Evolutionary conservation across 1,284 basidiomycete species (phyloP).

Genomic region (Cerioporus squamosus): DNA sequence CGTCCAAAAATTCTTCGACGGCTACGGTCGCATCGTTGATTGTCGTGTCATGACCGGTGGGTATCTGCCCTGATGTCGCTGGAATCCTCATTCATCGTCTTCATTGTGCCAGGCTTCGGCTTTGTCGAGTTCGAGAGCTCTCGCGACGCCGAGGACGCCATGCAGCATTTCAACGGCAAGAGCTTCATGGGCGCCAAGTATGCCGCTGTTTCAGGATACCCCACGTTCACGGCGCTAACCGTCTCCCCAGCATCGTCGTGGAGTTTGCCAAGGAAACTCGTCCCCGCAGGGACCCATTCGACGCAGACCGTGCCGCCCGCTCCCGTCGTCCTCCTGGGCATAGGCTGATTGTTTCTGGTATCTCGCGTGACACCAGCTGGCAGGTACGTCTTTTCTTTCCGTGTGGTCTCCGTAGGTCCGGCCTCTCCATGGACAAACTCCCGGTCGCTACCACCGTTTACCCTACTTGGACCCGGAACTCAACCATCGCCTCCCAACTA

Average conservation of each 20-base stretch:
- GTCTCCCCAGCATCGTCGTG: slow-evolving; percentile 74
- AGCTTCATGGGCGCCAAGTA: slow-evolving; percentile 87
- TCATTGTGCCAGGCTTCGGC: slow-evolving; percentile 71
- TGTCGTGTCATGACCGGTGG: slow-evolving; percentile 92
- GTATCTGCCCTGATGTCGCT: slow-evolving; percentile 26
- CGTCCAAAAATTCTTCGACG: slow-evolving; percentile 85
- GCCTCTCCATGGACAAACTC: neutral
- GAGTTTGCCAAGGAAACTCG: slow-evolving; percentile 91
- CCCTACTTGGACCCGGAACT: neutral
- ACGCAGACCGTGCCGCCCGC: slow-evolving; percentile 59
- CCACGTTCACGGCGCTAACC: slow-evolving; percentile 15
- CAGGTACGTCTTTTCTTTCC: slow-evolving; percentile 68
- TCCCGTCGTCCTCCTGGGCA: slow-evolving; percentile 80
- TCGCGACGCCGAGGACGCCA: slow-evolving; percentile 93
- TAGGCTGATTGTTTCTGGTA: slow-evolving; percentile 82
- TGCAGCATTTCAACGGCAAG: slow-evolving; percentile 86
- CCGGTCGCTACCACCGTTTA: neutral
- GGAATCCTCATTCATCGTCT: neutral
- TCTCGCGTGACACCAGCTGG: slow-evolving; percentile 94
- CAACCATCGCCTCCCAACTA: slow-evolving; percentile 41
- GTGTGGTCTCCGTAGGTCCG: slow-evolving; percentile 2
- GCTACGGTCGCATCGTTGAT: slow-evolving; percentile 85
- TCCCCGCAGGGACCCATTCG: slow-evolving; percentile 78
- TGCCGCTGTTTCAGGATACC: slow-evolving; percentile 26
- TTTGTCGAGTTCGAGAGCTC: slow-evolving; percentile 92